phyloP scores from a whole-genome alignment of 2,329 filamentous ascomycete species.

The Hypomyces perniciosus region DNA sequence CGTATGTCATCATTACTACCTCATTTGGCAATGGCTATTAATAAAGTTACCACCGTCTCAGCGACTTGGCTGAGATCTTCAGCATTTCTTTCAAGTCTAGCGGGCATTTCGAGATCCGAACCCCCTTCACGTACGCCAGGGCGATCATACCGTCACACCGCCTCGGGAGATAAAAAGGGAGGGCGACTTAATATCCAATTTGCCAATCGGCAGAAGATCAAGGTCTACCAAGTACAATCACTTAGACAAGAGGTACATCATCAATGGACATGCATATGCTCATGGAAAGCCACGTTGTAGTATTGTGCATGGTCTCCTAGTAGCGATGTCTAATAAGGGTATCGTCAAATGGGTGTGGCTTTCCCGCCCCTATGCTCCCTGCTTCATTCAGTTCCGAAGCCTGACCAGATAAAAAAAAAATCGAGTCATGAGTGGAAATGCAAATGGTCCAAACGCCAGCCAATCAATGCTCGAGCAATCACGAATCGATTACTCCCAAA shows the following conservation, averaged over 20 bases:
- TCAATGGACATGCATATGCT: too few species aligned
- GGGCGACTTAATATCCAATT: too few species aligned
- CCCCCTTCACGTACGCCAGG: neutral
- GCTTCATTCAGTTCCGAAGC: neutral
- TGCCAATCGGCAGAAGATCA: too few species aligned
- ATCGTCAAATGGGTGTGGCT: slow-evolving; percentile 1
- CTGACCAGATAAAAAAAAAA: neutral
- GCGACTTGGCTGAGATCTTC: neutral
- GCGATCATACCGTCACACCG: neutral
- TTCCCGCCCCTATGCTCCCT: neutral
- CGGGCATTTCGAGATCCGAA: neutral
- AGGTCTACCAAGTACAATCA: too few species aligned
- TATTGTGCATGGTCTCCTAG: neutral
- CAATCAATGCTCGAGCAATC: neutral
- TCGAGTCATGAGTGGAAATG: neutral
- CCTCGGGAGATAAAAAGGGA: neutral
- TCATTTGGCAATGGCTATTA: neutral
- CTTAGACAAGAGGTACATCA: too few species aligned
- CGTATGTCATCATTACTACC: neutral
- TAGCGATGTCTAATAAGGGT: slow-evolving; percentile 1
- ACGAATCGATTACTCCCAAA: neutral
- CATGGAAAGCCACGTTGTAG: too few species aligned
- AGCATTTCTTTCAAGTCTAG: neutral
- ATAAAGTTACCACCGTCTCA: neutral
- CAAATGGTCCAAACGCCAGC: neutral